phyloP scores from a whole-genome alignment of 352 stramenopile species.

The Phytophthora europaea region DNA sequence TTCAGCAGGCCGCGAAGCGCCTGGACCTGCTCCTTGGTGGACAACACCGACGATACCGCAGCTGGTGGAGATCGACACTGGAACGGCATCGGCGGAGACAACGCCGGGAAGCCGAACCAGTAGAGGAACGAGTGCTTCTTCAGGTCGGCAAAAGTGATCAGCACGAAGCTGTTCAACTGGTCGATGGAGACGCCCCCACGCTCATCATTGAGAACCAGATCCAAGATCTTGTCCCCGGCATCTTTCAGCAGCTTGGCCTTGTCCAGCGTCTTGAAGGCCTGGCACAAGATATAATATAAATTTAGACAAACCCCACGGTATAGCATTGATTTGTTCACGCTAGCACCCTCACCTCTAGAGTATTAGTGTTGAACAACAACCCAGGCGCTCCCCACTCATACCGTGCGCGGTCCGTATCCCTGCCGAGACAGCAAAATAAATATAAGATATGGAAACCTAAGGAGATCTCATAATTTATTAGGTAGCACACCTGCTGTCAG shows the following conservation, averaged over 20 bases:
- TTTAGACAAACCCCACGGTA: background rate
- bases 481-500: constrained; percentile 10
- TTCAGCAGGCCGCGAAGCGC: constrained; percentile 53
- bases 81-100: constrained; percentile 58
- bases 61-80: constrained; percentile 38
- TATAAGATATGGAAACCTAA: no score
- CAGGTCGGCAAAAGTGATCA: constrained; percentile 93
- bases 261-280: constrained; percentile 90
- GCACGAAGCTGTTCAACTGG: constrained; percentile 85
- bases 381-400: constrained; percentile 86
- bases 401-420: constrained; percentile 54
- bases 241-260: constrained; percentile 77
- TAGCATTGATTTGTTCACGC: no score
- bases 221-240: constrained; percentile 49
- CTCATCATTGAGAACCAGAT: constrained; percentile 35
- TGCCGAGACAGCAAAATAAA: no score
- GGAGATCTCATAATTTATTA: no score
- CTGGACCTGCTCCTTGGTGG: constrained; percentile 46
- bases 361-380: constrained; percentile 87
- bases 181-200: constrained; percentile 39
- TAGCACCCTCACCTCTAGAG: constrained; percentile 66
- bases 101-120: constrained; percentile 94
- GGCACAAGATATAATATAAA: background rate
- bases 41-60: constrained; percentile 46
- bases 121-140: constrained; percentile 95